These are phyloP conservation scores for Trichoderma sp. DNA, from an alignment of 2,329 filamentous ascomycete genomes.

Conservation along the genomic window DNA sequence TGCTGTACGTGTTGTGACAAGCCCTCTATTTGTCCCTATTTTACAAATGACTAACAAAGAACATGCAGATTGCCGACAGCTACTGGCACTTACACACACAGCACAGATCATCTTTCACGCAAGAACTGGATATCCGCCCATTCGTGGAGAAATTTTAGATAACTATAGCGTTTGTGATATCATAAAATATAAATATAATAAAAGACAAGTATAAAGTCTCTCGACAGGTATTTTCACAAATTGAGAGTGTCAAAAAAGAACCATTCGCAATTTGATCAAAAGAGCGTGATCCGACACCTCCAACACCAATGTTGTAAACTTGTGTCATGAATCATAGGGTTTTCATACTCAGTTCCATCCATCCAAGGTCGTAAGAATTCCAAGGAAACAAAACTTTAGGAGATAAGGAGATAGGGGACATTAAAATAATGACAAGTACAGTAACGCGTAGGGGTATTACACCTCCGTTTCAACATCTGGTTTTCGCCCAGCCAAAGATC, in stretches of 20 bases:
- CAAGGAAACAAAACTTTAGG: neutral
- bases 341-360: neutral
- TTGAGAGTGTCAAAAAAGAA: neutral
- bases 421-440: neutral
- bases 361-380: neutral
- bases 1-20: slow-evolving; percentile 56
- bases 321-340: neutral
- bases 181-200: neutral
- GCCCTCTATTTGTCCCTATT: neutral
- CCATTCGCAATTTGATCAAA: neutral
- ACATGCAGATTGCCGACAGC: slow-evolving; percentile 70
- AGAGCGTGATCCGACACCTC: neutral
- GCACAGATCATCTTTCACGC: slow-evolving; percentile 73
- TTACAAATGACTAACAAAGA: neutral
- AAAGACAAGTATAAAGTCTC: neutral
- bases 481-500: slow-evolving; percentile 75
- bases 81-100: slow-evolving; percentile 86
- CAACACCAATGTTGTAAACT: neutral
- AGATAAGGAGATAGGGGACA: neutral
- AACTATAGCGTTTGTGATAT: neutral
- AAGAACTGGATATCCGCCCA: slow-evolving; percentile 77
- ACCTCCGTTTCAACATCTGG: slow-evolving; percentile 84
- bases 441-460: slow-evolving; percentile 28
- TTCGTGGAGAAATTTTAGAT: slow-evolving; percentile 78
- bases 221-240: neutral